A percentile compares a stretch with the other conserved stretches of the same genome.
phyloP scores from a whole-genome alignment of 805 yeast genomes.

The Candida chauliodis region DNA sequence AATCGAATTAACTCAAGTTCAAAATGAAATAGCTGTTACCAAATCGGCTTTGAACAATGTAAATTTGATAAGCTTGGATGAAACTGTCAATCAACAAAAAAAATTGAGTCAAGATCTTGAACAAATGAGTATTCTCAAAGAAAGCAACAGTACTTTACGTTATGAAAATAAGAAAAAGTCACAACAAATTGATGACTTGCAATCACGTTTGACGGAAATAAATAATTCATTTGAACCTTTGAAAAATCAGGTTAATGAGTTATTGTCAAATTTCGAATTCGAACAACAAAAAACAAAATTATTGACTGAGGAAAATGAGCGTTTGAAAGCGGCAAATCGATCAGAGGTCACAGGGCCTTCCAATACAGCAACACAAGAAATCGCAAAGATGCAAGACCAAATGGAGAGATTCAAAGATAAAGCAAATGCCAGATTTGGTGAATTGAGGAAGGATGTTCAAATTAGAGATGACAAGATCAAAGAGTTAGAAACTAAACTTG shows the following conservation, averaged over 20 bases:
- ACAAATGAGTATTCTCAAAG: conserved; percentile 61
- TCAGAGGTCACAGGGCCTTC: conserved; percentile 18
- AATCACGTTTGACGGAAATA: conserved; percentile 30
- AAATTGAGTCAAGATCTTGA: conserved; percentile 51
- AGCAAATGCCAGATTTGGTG: conserved; percentile 18
- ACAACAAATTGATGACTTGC: conserved; percentile 31
- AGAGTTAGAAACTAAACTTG: conserved; percentile 1
- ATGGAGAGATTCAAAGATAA: conserved; percentile 19
- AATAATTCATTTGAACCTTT: conserved; percentile 42
- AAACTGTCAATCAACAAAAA: conserved; percentile 36
- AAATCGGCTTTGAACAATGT: conserved; percentile 31
- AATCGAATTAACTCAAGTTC: conserved; percentile 45
- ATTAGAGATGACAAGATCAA: conserved; percentile 8
- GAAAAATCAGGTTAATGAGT: conserved; percentile 31
- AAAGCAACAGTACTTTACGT: conserved; percentile 64
- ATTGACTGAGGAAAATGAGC: conserved; percentile 19
- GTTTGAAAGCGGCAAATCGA: conserved; percentile 16
- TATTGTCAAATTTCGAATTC: conserved; percentile 20
- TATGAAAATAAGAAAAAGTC: conserved; percentile 37
- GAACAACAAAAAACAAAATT: conserved; percentile 12
- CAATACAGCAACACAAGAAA: conserved; percentile 6
- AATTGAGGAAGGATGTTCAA: conserved; percentile 13
- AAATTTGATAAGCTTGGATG: conserved; percentile 19
- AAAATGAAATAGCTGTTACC: conserved; percentile 43
- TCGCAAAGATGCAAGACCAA: conserved; percentile 22